A percentile compares a stretch with the other conserved stretches of the same genome.
Evolutionary conservation across 768 basidiomycete species (phyloP).

Genomic region (Pisolithus tinctorius): DNA sequence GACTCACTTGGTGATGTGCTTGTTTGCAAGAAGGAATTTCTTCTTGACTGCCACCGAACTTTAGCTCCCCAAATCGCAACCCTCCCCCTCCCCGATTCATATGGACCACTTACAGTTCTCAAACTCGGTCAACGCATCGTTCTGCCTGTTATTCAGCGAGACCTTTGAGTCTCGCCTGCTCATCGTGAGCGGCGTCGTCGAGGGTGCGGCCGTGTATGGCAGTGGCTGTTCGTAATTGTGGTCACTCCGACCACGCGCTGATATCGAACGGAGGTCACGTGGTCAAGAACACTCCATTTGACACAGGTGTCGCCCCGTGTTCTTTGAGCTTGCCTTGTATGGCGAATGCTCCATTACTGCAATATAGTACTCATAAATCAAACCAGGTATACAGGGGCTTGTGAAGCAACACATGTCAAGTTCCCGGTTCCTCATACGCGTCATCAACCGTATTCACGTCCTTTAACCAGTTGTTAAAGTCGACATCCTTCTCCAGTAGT

Average conservation of each 20-base stretch:
- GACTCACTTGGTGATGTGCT: conserved; percentile 82
- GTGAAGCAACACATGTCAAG: not conserved
- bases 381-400: not conserved
- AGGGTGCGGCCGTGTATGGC: conserved; percentile 5
- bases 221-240: conserved; percentile 17
- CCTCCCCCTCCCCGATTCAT: not conserved
- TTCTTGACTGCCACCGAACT: conserved; percentile 68
- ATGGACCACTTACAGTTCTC: conserved; percentile 60
- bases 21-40: conserved; percentile 86
- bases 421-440: conserved; percentile 11
- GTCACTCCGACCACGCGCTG: conserved; percentile 25
- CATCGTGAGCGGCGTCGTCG: conserved; percentile 22
- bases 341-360: conserved; percentile 8
- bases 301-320: conserved; percentile 21
- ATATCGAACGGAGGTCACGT: conserved; percentile 30
- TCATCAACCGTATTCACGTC: conserved; percentile 32
- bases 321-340: conserved; percentile 24
- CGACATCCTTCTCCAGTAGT: conserved; percentile 52
- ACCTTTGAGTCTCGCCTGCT: conserved; percentile 28
- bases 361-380: conserved; percentile 10
- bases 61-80: not conserved
- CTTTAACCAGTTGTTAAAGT: conserved; percentile 47
- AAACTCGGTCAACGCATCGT: conserved; percentile 76
- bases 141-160: conserved; percentile 61
- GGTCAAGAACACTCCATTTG: conserved; percentile 15